phyloP scores from a whole-genome alignment of 1,284 basidiomycete genomes.

The Agaricales sp. region DNA sequence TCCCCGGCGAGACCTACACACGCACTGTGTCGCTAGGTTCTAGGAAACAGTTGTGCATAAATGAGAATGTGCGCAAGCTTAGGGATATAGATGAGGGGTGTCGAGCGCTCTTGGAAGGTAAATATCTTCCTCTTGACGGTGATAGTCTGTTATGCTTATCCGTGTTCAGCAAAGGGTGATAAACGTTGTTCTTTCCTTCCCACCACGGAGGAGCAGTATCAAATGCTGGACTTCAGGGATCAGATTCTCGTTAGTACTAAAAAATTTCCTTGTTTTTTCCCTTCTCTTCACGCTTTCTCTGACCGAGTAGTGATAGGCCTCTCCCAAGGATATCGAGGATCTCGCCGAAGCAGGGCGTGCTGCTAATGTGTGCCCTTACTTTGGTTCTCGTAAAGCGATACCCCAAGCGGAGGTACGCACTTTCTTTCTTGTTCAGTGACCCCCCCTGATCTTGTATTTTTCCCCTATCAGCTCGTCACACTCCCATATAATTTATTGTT shows the following conservation, averaged over 20 bases:
- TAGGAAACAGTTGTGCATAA: constrained; percentile 91
- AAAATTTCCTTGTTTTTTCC: too few species aligned
- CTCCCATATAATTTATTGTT: constrained; percentile 92
- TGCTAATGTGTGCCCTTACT: constrained; percentile 83
- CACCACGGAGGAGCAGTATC: constrained; percentile 56
- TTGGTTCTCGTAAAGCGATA: constrained; percentile 81
- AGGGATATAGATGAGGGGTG: constrained; percentile 91
- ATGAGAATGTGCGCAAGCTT: constrained; percentile 61
- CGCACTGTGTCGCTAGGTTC: constrained; percentile 80
- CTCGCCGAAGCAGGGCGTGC: constrained; percentile 64
- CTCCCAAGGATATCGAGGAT: constrained; percentile 92
- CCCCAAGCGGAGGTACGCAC: constrained; percentile 85
- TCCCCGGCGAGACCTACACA: constrained; percentile 21
- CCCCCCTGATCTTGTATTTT: constrained; percentile 6
- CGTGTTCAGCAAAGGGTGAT: constrained; percentile 41
- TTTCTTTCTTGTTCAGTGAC: constrained; percentile 11
- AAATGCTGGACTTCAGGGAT: constrained; percentile 83
- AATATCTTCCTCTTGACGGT: constrained; percentile 10
- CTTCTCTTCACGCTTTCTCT: constrained; percentile 1
- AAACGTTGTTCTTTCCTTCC: constrained; percentile 78
- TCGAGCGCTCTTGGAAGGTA: constrained; percentile 77
- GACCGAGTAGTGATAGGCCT: constrained; percentile 40
- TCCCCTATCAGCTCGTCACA: constrained; percentile 64
- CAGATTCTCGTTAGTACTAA: constrained; percentile 72
- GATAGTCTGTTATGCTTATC: constrained; percentile 4